phyloP scores from a whole-genome alignment of 2,329 filamentous ascomycete genomes.

The Paraphoma sp. region DNA sequence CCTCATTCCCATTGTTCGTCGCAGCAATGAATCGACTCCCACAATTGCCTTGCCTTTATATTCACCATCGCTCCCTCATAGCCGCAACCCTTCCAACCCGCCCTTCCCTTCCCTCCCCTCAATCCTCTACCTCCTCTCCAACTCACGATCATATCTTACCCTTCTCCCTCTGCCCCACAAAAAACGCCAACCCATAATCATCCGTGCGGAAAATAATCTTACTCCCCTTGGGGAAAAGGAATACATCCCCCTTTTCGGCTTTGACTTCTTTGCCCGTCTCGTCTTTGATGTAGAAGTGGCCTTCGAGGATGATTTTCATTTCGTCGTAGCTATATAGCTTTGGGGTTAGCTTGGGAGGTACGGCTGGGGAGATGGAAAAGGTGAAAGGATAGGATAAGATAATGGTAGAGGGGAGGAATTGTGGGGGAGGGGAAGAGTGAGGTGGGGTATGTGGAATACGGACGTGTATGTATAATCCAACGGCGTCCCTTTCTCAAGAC shows the following conservation, averaged over 20 bases:
- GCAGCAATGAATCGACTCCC: too few relatives aligned
- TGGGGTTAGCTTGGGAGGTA: too few relatives aligned
- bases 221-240: slow-evolving; percentile 71
- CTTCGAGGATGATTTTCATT: slow-evolving; percentile 77
- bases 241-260: slow-evolving; percentile 69
- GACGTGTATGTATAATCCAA: slow-evolving; percentile 68
- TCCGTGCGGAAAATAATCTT: slow-evolving; percentile 71
- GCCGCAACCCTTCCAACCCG: too few relatives aligned
- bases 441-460: neutral
- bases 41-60: too few relatives aligned
- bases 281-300: slow-evolving; percentile 69
- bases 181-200: slow-evolving; percentile 68
- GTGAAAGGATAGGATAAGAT: neutral
- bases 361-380: too few relatives aligned
- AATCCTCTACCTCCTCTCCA: too few relatives aligned
- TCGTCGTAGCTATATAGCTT: slow-evolving; percentile 67
- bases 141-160: slow-evolving; percentile 18
- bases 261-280: slow-evolving; percentile 66
- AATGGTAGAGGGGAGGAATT: neutral
- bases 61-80: too few relatives aligned
- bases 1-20: too few relatives aligned
- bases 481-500: slow-evolving; percentile 70
- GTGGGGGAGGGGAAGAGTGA: too few relatives aligned
- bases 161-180: slow-evolving; percentile 49
- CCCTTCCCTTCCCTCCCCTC: neutral